Evolutionary conservation across 202 grass and related monocot genomes (phyloP).

Genomic region (Setaria viridis): DNA sequence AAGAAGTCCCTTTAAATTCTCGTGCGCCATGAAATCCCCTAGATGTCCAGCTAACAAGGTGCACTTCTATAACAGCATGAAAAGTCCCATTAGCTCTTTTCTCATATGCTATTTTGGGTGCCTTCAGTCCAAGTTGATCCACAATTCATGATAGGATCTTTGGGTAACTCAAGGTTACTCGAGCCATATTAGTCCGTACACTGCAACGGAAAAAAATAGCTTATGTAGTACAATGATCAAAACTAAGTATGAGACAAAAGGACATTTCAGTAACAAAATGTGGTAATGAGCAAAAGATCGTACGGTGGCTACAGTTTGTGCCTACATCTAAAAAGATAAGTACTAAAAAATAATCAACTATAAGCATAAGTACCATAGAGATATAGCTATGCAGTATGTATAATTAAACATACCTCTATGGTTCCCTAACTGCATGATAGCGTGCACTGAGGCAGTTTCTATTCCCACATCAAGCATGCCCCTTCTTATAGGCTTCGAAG

Average conservation of each 20-base stretch:
- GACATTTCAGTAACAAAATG: too few relatives aligned
- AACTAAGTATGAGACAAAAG: neutral
- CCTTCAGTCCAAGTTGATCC: neutral
- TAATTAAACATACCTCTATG: neutral
- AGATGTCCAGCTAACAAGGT: neutral
- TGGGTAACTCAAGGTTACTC: neutral
- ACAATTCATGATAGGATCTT: neutral
- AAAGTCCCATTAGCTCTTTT: neutral
- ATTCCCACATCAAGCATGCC: neutral
- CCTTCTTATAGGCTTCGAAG: neutral
- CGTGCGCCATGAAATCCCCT: neutral
- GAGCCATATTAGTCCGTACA: neutral
- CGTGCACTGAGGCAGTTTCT: neutral
- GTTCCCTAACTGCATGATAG: too few relatives aligned
- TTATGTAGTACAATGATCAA: too few relatives aligned
- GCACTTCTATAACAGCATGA: slow-evolving; percentile 7
- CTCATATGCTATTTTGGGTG: neutral
- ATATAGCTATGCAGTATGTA: too few relatives aligned
- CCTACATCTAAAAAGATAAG: too few relatives aligned
- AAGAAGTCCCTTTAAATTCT: slow-evolving; percentile 2
- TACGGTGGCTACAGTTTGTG: too few relatives aligned
- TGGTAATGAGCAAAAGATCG: too few relatives aligned
- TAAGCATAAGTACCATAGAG: too few relatives aligned
- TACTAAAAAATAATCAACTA: too few relatives aligned
- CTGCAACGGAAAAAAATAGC: neutral